Evolutionary conservation across 805 yeast species (phyloP).

Genomic region (Saccharomycopsis olivae): DNA sequence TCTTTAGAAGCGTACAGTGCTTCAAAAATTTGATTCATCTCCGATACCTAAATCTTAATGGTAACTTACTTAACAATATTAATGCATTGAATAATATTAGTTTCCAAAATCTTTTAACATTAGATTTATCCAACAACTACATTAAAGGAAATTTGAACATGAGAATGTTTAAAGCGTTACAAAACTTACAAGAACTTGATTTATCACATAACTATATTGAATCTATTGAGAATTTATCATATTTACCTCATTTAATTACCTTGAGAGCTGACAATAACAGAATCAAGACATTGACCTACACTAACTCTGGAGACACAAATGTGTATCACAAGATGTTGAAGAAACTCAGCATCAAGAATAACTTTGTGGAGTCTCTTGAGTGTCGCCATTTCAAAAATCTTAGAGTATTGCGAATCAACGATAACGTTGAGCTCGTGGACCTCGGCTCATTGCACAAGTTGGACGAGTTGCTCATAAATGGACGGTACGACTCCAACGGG

Average conservation of each 20-base stretch:
- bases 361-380: conserved; percentile 7
- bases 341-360: conserved; percentile 16
- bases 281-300: conserved; percentile 3
- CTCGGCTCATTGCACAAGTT: conserved; percentile 6
- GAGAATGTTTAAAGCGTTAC: conserved; percentile 22
- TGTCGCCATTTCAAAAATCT: conserved; percentile 8
- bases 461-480: conserved; percentile 16
- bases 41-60: conserved; percentile 23
- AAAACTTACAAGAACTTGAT: conserved; percentile 21
- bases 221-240: conserved; percentile 26
- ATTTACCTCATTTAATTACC: conserved; percentile 27
- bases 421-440: conserved; percentile 22
- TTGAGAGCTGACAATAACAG: conserved; percentile 16
- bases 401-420: conserved; percentile 29
- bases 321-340: conserved; percentile 7
- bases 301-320: conserved; percentile 7
- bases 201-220: conserved; percentile 27
- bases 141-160: conserved; percentile 25
- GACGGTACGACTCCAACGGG: background rate
- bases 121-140: conserved; percentile 20
- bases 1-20: conserved; percentile 24
- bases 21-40: conserved; percentile 29
- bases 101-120: conserved; percentile 24
- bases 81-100: conserved; percentile 21
- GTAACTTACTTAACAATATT: conserved; percentile 22